Evolutionary conservation across 2,329 filamentous ascomycete species (phyloP).

Genomic region (Sclerotinia subarctica): DNA sequence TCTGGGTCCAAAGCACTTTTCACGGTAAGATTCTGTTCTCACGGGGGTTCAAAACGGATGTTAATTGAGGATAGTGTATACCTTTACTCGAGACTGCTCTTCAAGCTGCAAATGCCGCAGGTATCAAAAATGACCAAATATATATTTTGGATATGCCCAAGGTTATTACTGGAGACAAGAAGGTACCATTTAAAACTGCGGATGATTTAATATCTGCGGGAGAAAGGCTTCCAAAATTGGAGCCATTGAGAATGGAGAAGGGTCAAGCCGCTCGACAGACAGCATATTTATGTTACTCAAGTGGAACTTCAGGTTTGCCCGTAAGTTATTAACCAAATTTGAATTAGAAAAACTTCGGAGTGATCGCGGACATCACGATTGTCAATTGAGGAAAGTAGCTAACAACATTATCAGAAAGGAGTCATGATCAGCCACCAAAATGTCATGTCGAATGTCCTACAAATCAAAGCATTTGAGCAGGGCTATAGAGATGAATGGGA

Average conservation of each 20-base stretch:
- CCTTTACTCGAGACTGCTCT: slow-evolving; percentile 61
- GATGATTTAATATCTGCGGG: slow-evolving; percentile 70
- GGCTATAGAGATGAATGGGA: slow-evolving; percentile 48
- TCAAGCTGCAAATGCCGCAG: slow-evolving; percentile 65
- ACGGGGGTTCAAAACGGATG: background rate
- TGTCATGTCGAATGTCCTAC: slow-evolving; percentile 68
- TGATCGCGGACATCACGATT: background rate
- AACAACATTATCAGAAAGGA: slow-evolving; percentile 56
- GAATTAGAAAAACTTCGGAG: background rate
- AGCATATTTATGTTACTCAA: slow-evolving; percentile 74
- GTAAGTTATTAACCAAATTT: slow-evolving; percentile 42
- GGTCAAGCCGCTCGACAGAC: slow-evolving; percentile 66
- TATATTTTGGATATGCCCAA: slow-evolving; percentile 68
- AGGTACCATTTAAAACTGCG: slow-evolving; percentile 62
- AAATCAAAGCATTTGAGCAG: slow-evolving; percentile 44
- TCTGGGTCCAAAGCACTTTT: slow-evolving; percentile 70
- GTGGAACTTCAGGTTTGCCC: slow-evolving; percentile 54
- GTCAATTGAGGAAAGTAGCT: slow-evolving; percentile 35
- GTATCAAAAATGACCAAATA: slow-evolving; percentile 68
- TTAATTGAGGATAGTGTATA: slow-evolving; percentile 47
- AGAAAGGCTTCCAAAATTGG: slow-evolving; percentile 49
- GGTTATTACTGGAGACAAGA: slow-evolving; percentile 47
- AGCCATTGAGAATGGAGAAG: slow-evolving; percentile 56
- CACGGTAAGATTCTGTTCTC: slow-evolving; percentile 58
- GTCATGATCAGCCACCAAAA: slow-evolving; percentile 85